Conservation (phyloP, 208 protist genomes). For the Leishmania martiniquensis region DNA sequence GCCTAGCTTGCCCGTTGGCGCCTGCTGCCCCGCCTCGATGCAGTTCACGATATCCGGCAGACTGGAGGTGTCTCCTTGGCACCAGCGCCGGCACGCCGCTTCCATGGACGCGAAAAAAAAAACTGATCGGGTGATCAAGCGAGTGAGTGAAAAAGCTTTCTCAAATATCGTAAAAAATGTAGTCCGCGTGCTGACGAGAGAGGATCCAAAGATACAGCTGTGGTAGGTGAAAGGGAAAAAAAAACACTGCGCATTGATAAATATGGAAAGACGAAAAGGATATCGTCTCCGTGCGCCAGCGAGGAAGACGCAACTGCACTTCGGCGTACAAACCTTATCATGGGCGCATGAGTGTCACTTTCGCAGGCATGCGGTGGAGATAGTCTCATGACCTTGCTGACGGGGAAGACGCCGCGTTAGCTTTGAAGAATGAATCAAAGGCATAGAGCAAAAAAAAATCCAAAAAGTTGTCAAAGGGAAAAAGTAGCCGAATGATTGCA, state of each 20-base stretch:
- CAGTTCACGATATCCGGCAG: constrained; percentile 42
- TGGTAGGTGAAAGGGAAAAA: not conserved
- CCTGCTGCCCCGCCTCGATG: constrained; percentile 30
- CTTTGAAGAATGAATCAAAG: not conserved
- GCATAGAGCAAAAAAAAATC: not conserved
- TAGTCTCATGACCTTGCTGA: not conserved
- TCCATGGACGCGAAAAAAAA: constrained; percentile 35
- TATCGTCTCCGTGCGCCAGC: not conserved
- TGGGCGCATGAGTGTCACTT: not conserved
- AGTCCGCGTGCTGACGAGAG: not conserved
- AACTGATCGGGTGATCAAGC: not conserved
- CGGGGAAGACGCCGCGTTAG: not conserved
- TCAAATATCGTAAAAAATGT: not conserved
- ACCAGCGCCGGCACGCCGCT: constrained; percentile 28
- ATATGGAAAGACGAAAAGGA: not conserved
- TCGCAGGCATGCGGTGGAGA: not conserved
- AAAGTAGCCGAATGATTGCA: not conserved
- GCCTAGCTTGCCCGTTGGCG: constrained; percentile 6
- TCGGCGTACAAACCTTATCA: no score
- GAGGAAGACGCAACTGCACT: not conserved
- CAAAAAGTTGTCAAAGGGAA: not conserved
- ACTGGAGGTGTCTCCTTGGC: constrained; percentile 39
- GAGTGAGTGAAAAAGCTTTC: not conserved
- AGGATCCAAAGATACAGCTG: not conserved
- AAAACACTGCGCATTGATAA: not conserved